Evolutionary conservation across 495 filamentous ascomycete species (phyloP), one percentile per base, ranked within the genome.

Genomic region (Talaromyces wortmannii): DNA sequence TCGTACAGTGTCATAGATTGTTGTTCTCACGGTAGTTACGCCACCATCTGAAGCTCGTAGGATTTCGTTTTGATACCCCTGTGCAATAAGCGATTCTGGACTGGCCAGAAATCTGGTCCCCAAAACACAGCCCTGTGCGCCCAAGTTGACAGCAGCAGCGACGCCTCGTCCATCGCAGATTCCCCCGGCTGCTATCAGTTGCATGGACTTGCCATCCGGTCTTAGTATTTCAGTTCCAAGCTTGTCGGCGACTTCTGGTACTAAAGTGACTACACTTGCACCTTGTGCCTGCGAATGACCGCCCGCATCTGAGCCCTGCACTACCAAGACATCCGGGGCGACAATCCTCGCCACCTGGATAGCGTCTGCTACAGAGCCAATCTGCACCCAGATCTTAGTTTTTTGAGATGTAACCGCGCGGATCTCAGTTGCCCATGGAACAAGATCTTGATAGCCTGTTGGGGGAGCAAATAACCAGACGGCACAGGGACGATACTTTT

Each of bases 241-340:
- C 46, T 77, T 64, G 66, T 86, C 82, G 11, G 55, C 56, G 12
- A 80, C 67, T 63, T 86, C 84, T 0, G 81, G 81, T 3, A 87
- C 50, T 10, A 86, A 61, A 11, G 71, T 63, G 12, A 84, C 53
- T 11, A 89, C 59, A 4, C 83, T 78, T 0, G 84, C 83, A 1
- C 78, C 78, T 0, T 60, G 55, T 1, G 60, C 74, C 31, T 82
- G 73, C n/a, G 88, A 85, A 66, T 92, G 89, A 0, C 89, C 89
- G 6, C 89, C 88, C 0, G 88, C 85, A 63, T 92, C 88, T 8
- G 68, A 61, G 3, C 88, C 88, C 61, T 92, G 87, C 8, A 87
- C 72, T 7, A 90, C 85, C 1, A 92, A 58, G 6, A 83, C 84
- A 61, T 90, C 85, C 0, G 84, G 83, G 6, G 46, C 31, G 13